Percentiles rank a stretch among this genome's conserved stretches.
Conservation (phyloP, 2,329 filamentous ascomycete genomes). For the Phaeosphaeriaceae sp. region DNA sequence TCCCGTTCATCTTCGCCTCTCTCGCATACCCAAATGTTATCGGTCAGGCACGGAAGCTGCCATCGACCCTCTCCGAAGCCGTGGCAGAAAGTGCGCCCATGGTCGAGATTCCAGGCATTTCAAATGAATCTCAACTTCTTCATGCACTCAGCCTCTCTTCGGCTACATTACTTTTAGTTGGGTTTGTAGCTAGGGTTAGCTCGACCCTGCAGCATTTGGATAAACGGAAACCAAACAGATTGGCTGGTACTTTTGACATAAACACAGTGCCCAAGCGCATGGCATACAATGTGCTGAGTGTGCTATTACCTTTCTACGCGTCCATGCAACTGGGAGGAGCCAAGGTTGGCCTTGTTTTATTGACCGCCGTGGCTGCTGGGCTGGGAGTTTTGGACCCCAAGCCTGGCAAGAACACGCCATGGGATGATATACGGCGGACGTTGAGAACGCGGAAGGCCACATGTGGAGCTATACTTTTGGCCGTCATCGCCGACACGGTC, state of each 20-base stretch:
- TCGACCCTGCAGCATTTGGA: conserved; percentile 40
- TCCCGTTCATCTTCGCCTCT: conserved; percentile 57
- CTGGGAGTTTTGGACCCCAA: conserved; percentile 45
- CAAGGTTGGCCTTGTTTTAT: conserved; percentile 58
- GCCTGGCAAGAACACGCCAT: conserved; percentile 40
- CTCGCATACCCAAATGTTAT: conserved; percentile 49
- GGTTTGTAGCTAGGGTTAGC: conserved; percentile 47
- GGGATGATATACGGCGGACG: conserved; percentile 42
- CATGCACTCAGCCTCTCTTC: conserved; percentile 56
- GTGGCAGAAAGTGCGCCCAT: conserved; percentile 21
- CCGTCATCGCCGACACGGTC: conserved; percentile 42
- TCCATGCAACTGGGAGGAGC: conserved; percentile 61
- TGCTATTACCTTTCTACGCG: conserved; percentile 63
- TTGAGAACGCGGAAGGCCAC: conserved; percentile 47
- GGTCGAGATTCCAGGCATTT: conserved; percentile 10
- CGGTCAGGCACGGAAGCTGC: conserved; percentile 19
- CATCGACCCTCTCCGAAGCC: conserved; percentile 33
- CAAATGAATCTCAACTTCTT: conserved; percentile 41
- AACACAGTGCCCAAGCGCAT: conserved; percentile 27
- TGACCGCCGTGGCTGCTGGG: conserved; percentile 56
- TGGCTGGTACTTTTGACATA: conserved; percentile 12
- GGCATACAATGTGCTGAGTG: conserved; percentile 46
- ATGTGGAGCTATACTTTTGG: conserved; percentile 42
- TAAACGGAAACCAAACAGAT: conserved; percentile 41
- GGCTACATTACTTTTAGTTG: conserved; percentile 54